A percentile compares a stretch with the other conserved stretches of the same genome.
Conservation (phyloP, 352 stramenopile species). For the Pythium volutum region DNA sequence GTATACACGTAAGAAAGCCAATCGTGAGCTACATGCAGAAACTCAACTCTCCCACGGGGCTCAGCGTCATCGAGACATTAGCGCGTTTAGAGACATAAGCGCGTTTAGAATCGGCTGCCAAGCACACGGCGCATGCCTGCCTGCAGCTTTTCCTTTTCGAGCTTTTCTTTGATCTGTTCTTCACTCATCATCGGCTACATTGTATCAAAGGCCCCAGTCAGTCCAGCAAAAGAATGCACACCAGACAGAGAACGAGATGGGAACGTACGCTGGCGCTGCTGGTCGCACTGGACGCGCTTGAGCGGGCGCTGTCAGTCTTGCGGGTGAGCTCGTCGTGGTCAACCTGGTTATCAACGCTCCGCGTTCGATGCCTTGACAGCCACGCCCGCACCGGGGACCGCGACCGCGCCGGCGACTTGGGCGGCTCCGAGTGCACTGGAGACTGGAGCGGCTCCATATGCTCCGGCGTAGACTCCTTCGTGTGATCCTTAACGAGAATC, state of each 20-base stretch:
- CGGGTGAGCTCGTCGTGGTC: slow-evolving; percentile 1
- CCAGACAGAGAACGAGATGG: neutral
- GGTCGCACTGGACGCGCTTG: slow-evolving; percentile 5
- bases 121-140: neutral
- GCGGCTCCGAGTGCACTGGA: neutral
- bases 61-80: too few relatives aligned
- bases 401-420: too few relatives aligned
- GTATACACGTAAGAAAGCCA: too few relatives aligned
- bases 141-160: neutral
- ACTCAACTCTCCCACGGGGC: too few relatives aligned
- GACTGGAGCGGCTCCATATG: neutral
- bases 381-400: neutral
- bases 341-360: neutral
- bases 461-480: neutral
- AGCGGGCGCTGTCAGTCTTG: neutral
- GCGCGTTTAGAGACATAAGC: neutral
- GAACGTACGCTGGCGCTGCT: slow-evolving; percentile 7
- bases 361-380: too few relatives aligned
- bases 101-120: slow-evolving; percentile 1
- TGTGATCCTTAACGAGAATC: neutral
- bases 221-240: neutral
- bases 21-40: too few relatives aligned
- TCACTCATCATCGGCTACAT: neutral
- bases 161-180: neutral
- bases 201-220: neutral